Base-by-base conservation (phyloP, 2,329 filamentous ascomycete genomes). In the Aspergillus ustus region DNA sequence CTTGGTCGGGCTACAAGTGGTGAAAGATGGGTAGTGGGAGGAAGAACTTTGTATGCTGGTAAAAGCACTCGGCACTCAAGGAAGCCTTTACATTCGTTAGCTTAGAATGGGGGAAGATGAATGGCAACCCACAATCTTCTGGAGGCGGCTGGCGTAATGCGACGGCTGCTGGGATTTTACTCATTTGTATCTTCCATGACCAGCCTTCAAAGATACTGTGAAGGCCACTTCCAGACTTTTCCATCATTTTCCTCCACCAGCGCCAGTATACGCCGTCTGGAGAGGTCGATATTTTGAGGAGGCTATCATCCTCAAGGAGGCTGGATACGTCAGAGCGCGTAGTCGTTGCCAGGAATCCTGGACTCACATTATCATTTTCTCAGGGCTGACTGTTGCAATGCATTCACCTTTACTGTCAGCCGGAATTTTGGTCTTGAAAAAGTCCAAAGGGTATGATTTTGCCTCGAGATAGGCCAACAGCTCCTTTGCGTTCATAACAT, bases 161-260 rank as follows among this genome's bases (percentile, higher is more conserved):
- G 11, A 53, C 51, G 20, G 51, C 51, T 17, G 51, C 51, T 53
- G 51, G 51, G 17, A 53, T 53, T 17, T 40, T 37, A 20, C 37
- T 53, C 51, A 53, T 43, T 40, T 43, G 51, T 17, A 53, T 40
- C 15, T 40, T 53, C 51, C 31, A 53, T 22, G 51, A 53, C 51
- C 51, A 53, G n/a, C 34, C 34, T 15, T 43, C 51, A 22, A 22
- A 19, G 13, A 53, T 53, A 17, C 51, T 53, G 28, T 53, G 51
- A 11, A 52, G 34, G 29, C 34, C 34, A 22, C 17, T 44, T 7
- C 34, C 51, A 13, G 31, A 34, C 19, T 53, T 53, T 17, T 53
- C 51, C 37, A 53, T 25, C 19, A 43, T 53, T 34, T 53, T 53
- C 22, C 51, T 37, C 31, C 51, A 53, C 51, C 31, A 53, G n/a